These are phyloP conservation scores for Fusarium sp. DNA, from an alignment of 2,329 filamentous ascomycete species.

Conservation along the genomic window DNA sequence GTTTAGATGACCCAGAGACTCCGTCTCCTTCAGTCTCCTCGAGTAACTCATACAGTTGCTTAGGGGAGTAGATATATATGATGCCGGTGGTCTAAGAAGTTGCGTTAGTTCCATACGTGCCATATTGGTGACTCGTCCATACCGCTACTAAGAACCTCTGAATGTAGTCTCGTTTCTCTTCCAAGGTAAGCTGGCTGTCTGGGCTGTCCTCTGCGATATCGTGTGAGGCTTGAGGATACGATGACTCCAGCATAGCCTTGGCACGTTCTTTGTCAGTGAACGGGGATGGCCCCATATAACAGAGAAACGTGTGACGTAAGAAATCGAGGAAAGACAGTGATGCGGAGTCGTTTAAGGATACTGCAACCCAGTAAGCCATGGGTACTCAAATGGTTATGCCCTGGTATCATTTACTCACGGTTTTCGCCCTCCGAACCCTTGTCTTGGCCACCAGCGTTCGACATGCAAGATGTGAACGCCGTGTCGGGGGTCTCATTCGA, in stretches of 20 bases:
- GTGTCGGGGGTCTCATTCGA: background rate
- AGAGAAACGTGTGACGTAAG: background rate
- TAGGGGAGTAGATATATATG: background rate
- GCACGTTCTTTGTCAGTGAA: background rate
- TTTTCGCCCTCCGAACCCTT: background rate
- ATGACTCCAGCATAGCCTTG: background rate
- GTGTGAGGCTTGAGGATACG: background rate
- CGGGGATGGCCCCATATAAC: background rate
- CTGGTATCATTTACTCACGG: background rate
- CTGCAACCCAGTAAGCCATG: too few relatives aligned
- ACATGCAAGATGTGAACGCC: background rate
- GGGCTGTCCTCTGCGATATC: background rate
- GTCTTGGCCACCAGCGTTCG: background rate
- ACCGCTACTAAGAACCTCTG: background rate
- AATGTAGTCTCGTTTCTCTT: background rate
- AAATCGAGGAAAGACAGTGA: background rate
- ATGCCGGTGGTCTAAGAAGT: background rate
- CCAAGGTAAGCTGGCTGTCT: background rate
- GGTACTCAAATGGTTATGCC: too few relatives aligned
- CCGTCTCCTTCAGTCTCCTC: background rate
- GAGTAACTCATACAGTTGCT: background rate
- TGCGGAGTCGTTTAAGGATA: background rate
- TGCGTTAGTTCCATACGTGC: rapidly evolving
- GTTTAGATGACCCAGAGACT: rapidly evolving
- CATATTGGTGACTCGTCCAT: rapidly evolving